Evolutionary conservation across 345 rosid genomes (phyloP), one percentile per base, ranked within the genome.

Genomic region (Lenwebbia sp.): DNA sequence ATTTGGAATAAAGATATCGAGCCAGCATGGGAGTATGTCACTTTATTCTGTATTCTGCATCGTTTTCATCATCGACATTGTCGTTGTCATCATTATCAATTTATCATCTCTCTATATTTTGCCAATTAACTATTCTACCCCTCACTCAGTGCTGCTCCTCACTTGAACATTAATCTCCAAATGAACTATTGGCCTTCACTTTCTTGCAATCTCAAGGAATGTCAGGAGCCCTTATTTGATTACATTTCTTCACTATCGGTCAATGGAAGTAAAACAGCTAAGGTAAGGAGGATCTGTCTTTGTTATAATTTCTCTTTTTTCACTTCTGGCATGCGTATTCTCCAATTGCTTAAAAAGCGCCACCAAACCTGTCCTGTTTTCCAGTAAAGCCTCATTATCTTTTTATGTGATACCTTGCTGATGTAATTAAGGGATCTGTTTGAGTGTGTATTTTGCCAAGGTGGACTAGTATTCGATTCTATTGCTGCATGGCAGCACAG

Each of bases 101-200:
- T 49, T 70, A 19, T 37, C 0, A 1, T 70, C 44, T 70, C 40
- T 33, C 25, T 70, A 47, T 19, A 70, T 33, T 19, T 33, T 70
- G 47, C 44, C 78, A 70, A 33, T 33, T 8, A 49, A 49, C 51
- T 49, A 49, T 15, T 85, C 53, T 85, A 52, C 3, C n/a, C 57
- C 51, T 28, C 74, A 28, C 41, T 55, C 96, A 97, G 99, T 89
- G 92, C 93, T 82, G 96, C 99, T 88, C 99, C 96, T 85, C 99
- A 96, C 88, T 54, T 93, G 93, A 97, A 97, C 89, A 95, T 97
- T 85, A 97, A 97, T 91, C 94, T 97, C 81, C 96, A 97, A 92
- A 97, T 97, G 99, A 97, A 96, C 88, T 97, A 96, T 88, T 97
- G 99, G 99, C 96, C 92, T 88, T 92, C 98, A 50, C 95, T 95